Evolutionary conservation across 2,329 filamentous ascomycete species (phyloP).

Genomic region (Stagonosporopsis rhizophila): DNA sequence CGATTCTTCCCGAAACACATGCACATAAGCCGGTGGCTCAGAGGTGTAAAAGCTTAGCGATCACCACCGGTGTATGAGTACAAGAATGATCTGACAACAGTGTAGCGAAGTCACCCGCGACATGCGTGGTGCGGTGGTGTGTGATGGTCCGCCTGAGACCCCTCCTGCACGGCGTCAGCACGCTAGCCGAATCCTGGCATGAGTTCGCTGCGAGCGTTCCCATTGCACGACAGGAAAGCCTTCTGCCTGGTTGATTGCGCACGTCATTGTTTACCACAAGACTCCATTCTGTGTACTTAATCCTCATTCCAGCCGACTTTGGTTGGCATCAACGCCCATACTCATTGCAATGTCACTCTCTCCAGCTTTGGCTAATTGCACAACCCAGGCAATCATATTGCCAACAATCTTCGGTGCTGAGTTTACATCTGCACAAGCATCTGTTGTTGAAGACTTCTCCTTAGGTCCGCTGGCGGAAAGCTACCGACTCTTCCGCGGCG

Average conservation of each 20-base stretch:
- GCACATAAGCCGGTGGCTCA: too few relatives aligned
- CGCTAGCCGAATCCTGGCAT: not conserved
- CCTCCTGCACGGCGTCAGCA: not conserved
- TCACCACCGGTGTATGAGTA: too few relatives aligned
- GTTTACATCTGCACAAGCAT: not conserved
- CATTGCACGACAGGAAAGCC: not conserved
- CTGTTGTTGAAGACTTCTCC: not conserved
- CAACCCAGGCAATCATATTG: not conserved
- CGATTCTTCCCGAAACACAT: too few relatives aligned
- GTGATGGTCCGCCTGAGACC: not conserved
- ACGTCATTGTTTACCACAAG: not conserved
- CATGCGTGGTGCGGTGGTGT: not conserved
- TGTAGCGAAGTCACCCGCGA: too few relatives aligned
- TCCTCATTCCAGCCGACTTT: not conserved
- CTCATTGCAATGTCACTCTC: not conserved
- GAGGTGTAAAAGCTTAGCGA: too few relatives aligned
- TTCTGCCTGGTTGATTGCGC: not conserved
- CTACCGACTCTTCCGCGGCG: not conserved
- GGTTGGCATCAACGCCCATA: not conserved
- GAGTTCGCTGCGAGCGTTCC: not conserved
- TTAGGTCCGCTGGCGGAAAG: not conserved
- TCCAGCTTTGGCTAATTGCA: not conserved
- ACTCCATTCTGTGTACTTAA: not conserved
- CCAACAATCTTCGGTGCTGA: slow-evolving; percentile 1
- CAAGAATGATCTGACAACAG: too few relatives aligned